phyloP scores from a whole-genome alignment of 225 moss, liverwort and hornwort genomes.

The Climacium dendroides region DNA sequence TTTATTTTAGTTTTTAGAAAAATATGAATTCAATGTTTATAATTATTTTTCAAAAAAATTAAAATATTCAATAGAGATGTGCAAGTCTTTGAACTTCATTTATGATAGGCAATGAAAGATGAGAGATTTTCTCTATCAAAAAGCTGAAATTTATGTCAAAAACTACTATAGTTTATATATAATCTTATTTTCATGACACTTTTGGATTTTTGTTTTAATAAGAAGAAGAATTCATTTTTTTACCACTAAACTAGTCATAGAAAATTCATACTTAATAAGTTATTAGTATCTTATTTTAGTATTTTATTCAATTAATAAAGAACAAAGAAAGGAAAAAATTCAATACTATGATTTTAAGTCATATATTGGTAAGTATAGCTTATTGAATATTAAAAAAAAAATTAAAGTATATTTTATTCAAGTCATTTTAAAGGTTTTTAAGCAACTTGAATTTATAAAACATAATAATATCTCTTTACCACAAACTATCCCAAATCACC shows the following conservation, averaged over 20 bases:
- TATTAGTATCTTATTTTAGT: neutral
- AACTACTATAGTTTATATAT: neutral
- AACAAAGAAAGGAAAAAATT: neutral
- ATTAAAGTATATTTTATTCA: neutral
- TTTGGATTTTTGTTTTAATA: neutral
- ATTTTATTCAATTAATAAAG: neutral
- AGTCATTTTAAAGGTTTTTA: neutral
- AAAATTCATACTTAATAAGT: neutral
- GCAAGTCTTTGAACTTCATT: neutral
- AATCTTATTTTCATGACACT: neutral
- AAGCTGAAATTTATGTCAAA: neutral
- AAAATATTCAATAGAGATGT: neutral
- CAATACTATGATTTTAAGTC: neutral
- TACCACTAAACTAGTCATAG: neutral
- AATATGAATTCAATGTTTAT: rapidly evolving
- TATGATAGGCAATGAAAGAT: neutral
- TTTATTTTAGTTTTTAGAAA: rapidly evolving
- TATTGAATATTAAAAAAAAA: neutral
- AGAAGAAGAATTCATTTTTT: neutral
- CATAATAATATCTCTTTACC: neutral
- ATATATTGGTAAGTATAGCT: neutral
- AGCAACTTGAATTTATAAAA: neutral
- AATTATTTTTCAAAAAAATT: neutral
- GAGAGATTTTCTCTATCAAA: neutral
- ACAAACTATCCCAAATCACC: neutral